Base-by-base conservation (phyloP, 1,139 yeast genomes). In the Tardiomyces digboiensis region DNA sequence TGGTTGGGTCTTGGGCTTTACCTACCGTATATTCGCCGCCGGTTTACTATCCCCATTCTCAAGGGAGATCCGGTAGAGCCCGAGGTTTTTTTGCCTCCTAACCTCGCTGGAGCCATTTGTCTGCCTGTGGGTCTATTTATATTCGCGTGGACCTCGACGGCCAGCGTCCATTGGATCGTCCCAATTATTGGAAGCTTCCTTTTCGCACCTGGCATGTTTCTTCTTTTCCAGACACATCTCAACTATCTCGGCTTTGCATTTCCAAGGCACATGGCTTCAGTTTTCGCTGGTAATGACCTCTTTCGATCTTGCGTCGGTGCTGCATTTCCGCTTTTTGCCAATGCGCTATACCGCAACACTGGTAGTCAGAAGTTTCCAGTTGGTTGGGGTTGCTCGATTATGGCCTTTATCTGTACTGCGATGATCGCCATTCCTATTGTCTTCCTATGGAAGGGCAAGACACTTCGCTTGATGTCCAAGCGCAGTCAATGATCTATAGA, bases 61-160 rank as follows among this genome's bases (percentile, higher is more conserved):
- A 22, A 36, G 21, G 26, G 45, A 2, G 42, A 41, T 2, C 36
- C 36, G 68, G 20, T 72, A 70, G 7, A 53, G 59, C 46, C 66
- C 69, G 22, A 69, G 67, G 50, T 50, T 36, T 52, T 49, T 41
- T 47, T 59, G n/a, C 47, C 49, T 36, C 52, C 52, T 7, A 70
- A 76, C 12, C 68, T 75, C 52, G 50, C 66, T 42, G 79, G 75
- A 21, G 77, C 88, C 2, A 59, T 81, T 23, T 71, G 77, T 21
- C 66, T 83, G 49, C 89, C 89, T 13, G 67, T 78, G 29, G 74
- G 87, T 0, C 69, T 85, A 46, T 82, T 84, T 61, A 81, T 93
- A 85, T 70, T 83, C 49, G 93, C 82, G 12, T 85, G 94, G 94
- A 71, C 88, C 3, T 75, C 87, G 7, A 73, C 76, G 56, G 51